Base-by-base conservation (phyloP, 2,329 filamentous ascomycete species). In the Blastomyces gilchristii region DNA sequence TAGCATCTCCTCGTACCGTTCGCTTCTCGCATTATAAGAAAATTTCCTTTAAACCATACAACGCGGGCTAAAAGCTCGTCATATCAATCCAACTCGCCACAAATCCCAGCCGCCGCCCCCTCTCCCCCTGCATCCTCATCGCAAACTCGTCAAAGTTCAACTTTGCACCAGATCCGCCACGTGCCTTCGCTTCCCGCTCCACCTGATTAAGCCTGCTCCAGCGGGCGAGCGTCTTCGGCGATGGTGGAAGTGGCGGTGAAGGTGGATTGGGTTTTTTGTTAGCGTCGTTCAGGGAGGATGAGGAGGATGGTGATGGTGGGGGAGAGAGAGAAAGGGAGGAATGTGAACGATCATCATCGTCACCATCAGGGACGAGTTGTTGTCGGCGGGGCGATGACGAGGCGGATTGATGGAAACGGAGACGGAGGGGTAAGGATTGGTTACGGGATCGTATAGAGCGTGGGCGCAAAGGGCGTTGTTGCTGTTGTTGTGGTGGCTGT, bases 51-150 rank as follows among this genome's bases (percentile, higher is more conserved):
- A 28, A 49, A 25, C 22, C 22, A 45, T 18, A 18, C 43, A 45
- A 45, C 43, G 14, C 41, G 16, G 41, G 2, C 43, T 72, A 85
- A 71, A 86, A 84, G 72, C 81, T 80, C 69, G 83, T 83, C 81
- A 85, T 81, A 67, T 97, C 92, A 74, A 97, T 90, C 93, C 93
- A 97, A 69, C 85, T 90, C 64, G 90, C 90, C 57, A 97, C 80
- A 74, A 96, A 93, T 68, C 90, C 89, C 65, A 92, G 80, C 61
- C 87, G 78, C 71, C 85, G 85, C 31, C 85, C 84, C 67, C 87
- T 83, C 66, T 86, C 82, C n/a, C 81, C 80, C 68, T 85, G 84
- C 78, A 94, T 90, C 59, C 87, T 86, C 49, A 79, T 78, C 69
- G 90, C 86, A 75, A 97, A 95, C 74, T 97, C 94, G 0, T 83